Evolutionary conservation across 768 basidiomycete species (phyloP).

Genomic region (Udeniomyces megalosporus): DNA sequence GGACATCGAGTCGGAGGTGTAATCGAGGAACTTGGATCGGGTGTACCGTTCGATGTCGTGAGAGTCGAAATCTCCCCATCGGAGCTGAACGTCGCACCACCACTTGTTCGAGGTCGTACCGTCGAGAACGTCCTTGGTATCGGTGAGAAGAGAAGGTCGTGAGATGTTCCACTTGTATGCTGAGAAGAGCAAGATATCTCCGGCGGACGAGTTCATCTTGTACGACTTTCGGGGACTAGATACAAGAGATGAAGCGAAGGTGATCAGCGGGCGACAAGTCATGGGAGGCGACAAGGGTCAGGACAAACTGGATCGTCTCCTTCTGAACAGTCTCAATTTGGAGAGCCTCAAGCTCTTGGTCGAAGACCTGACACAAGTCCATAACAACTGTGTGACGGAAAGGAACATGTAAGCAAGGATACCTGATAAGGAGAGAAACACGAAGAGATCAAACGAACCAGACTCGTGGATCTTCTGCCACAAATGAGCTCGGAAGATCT

Average conservation of each 20-base stretch:
- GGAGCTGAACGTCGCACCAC: slow-evolving; percentile 80
- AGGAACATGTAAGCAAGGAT: neutral
- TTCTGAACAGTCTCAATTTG: slow-evolving; percentile 99
- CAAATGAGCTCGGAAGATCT: slow-evolving; percentile 98
- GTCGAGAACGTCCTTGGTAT: slow-evolving; percentile 87
- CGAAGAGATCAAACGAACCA: neutral
- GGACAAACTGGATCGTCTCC: slow-evolving; percentile 61
- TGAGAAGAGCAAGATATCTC: slow-evolving; percentile 93
- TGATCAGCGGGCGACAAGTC: neutral
- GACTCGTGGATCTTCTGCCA: slow-evolving; percentile 88
- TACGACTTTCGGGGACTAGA: slow-evolving; percentile 88
- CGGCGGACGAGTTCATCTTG: slow-evolving; percentile 99
- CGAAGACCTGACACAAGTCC: slow-evolving; percentile 62
- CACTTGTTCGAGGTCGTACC: slow-evolving; percentile 98
- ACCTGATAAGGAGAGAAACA: neutral
- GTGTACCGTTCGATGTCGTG: slow-evolving; percentile 99
- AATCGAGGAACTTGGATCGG: slow-evolving; percentile 96
- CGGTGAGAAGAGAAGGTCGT: slow-evolving; percentile 84
- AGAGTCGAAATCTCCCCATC: slow-evolving; percentile 97
- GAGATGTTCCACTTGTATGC: slow-evolving; percentile 88
- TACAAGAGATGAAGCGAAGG: neutral
- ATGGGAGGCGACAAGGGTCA: neutral
- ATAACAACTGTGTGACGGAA: slow-evolving; percentile 16
- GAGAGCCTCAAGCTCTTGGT: slow-evolving; percentile 92
- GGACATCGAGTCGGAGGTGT: slow-evolving; percentile 77